Evolutionary conservation across 257 asterid genomes (phyloP).

Genomic region (Fraxinus cuspidata): DNA sequence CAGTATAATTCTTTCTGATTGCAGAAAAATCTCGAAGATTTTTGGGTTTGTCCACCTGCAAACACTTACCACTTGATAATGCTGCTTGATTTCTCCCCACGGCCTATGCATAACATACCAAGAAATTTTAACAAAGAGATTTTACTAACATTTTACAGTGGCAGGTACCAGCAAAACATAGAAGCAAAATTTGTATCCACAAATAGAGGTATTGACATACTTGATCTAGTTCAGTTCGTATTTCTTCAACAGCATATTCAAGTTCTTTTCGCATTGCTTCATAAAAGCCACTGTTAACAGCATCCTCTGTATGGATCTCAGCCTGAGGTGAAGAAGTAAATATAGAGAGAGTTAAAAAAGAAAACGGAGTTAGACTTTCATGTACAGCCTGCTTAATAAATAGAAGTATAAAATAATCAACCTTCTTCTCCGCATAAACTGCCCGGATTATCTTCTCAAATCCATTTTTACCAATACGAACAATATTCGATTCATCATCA

Average conservation of each 20-base stretch:
- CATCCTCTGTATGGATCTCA: slow-evolving; percentile 56
- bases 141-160: slow-evolving; percentile 4
- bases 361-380: neutral
- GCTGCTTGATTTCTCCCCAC: slow-evolving; percentile 43
- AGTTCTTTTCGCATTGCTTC: slow-evolving; percentile 82
- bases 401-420: neutral
- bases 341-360: neutral
- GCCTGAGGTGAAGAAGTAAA: slow-evolving; percentile 43
- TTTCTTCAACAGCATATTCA: slow-evolving; percentile 81
- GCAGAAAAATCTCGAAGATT: slow-evolving; percentile 23
- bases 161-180: slow-evolving; percentile 15
- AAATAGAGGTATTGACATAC: slow-evolving; percentile 39
- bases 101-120: slow-evolving; percentile 38
- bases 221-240: slow-evolving; percentile 75
- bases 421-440: neutral
- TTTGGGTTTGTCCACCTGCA: slow-evolving; percentile 41
- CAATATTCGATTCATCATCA: slow-evolving; percentile 73
- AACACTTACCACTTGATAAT: slow-evolving; percentile 33
- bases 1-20: slow-evolving; percentile 29
- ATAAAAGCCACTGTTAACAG: slow-evolving; percentile 52
- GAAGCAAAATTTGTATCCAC: slow-evolving; percentile 18
- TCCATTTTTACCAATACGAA: slow-evolving; percentile 42
- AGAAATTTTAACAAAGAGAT: slow-evolving; percentile 12
- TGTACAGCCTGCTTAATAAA: neutral
- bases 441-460: neutral